These are phyloP conservation scores for Stagonosporopsis rhizophila DNA, from an alignment of 2,329 filamentous ascomycete genomes.

Conservation along the genomic window DNA sequence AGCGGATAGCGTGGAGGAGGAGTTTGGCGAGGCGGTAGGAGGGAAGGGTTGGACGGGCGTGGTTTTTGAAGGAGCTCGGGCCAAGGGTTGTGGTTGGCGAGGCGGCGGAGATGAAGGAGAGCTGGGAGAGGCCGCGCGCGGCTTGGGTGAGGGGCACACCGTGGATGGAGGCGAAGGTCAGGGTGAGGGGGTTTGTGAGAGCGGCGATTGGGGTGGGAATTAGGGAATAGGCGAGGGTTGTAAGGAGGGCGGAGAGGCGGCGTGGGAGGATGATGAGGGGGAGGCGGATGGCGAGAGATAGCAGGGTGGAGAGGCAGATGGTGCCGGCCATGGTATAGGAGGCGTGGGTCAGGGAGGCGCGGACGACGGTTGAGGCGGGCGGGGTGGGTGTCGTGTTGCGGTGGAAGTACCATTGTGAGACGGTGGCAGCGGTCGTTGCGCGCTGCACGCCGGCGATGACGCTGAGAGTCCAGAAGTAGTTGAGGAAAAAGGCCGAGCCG, in stretches of 20 bases:
- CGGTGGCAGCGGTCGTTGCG: slow-evolving; percentile 89
- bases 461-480: slow-evolving; percentile 94
- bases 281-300: slow-evolving; percentile 80
- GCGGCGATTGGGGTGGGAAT: slow-evolving; percentile 85
- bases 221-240: slow-evolving; percentile 77
- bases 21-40: slow-evolving; percentile 92
- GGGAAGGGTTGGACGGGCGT: slow-evolving; percentile 64
- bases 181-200: slow-evolving; percentile 86
- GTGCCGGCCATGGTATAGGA: slow-evolving; percentile 88
- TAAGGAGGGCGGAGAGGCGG: slow-evolving; percentile 71
- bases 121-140: slow-evolving; percentile 78
- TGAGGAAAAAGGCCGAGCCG: slow-evolving; percentile 86
- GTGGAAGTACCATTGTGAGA: slow-evolving; percentile 99
- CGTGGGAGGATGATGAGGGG: slow-evolving; percentile 84
- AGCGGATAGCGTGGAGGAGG: slow-evolving; percentile 85
- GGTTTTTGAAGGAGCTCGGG: slow-evolving; percentile 49
- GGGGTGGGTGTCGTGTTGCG: slow-evolving; percentile 80
- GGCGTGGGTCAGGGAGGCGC: slow-evolving; percentile 82
- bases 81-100: slow-evolving; percentile 73
- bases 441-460: slow-evolving; percentile 89
- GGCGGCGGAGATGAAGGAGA: slow-evolving; percentile 78
- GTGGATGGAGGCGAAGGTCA: slow-evolving; percentile 94
- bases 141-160: slow-evolving; percentile 81
- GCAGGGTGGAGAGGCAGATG: slow-evolving; percentile 84
- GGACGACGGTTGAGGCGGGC: slow-evolving; percentile 80